Conservation (phyloP, 2,329 filamentous ascomycete species). For the Basipetospora chlamydospora region DNA sequence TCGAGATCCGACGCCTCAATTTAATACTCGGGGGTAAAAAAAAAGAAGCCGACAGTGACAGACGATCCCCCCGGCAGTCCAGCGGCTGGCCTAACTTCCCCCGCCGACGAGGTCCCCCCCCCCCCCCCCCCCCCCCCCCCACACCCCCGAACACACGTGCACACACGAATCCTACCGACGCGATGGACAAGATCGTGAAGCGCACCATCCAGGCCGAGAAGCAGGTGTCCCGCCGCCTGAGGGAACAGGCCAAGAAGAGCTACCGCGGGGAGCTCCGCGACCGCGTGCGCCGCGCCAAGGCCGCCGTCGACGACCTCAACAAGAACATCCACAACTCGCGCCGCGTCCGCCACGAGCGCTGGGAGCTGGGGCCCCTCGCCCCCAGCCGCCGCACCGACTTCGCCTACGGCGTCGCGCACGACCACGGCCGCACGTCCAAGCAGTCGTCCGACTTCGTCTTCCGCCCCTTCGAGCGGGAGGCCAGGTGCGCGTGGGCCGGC, state of each 20-base stretch:
- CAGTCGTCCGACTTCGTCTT: constrained; percentile 14
- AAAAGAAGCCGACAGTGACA: neutral
- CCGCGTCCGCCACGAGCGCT: constrained; percentile 55
- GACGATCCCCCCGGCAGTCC: neutral
- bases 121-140: neutral
- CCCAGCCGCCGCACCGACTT: constrained; percentile 59
- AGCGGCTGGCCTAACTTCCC: too few relatives aligned
- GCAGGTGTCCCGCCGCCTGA: constrained; percentile 37
- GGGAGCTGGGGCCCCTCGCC: constrained; percentile 61
- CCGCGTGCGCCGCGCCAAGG: constrained; percentile 12
- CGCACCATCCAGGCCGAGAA: constrained; percentile 52
- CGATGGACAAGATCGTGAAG: constrained; percentile 58
- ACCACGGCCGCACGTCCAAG: constrained; percentile 6
- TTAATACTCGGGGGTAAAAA: too few relatives aligned
- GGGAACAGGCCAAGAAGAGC: constrained; percentile 21
- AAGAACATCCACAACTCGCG: constrained; percentile 24
- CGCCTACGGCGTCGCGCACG: constrained; percentile 38
- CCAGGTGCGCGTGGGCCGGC: constrained; percentile 40
- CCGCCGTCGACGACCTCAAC: constrained; percentile 18
- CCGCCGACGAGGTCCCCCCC: neutral
- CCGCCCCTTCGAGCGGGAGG: constrained; percentile 20
- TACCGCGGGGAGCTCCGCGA: constrained; percentile 16
- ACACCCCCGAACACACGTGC: too few relatives aligned
- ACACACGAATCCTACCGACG: constrained; percentile 11
- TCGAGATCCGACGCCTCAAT: too few relatives aligned